phyloP scores from a whole-genome alignment of 2,329 filamentous ascomycete species.

The Aschersonia sp. region DNA sequence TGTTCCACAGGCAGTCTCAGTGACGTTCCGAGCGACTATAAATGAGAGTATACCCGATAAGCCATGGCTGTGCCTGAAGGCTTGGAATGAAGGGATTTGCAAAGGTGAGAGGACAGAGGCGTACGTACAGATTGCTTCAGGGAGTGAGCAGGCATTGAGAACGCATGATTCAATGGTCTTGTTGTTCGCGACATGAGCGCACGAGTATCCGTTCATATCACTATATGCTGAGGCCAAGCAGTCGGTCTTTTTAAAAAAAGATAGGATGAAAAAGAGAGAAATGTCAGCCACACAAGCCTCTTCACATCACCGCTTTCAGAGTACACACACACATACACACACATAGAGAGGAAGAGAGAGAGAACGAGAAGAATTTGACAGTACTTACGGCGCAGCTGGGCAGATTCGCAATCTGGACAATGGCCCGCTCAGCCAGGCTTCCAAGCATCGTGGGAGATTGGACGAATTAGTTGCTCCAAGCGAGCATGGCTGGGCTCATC shows the following conservation, averaged over 20 bases:
- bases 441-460: not conserved
- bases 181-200: not conserved
- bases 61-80: too few relatives aligned
- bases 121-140: constrained; percentile 1
- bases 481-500: not conserved
- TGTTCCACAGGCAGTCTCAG: not conserved
- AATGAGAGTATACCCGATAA: too few relatives aligned
- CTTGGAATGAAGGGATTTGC: too few relatives aligned
- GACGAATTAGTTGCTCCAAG: not conserved
- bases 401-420: not conserved
- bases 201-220: not conserved
- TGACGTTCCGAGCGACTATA: not conserved
- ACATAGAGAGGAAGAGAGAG: not conserved
- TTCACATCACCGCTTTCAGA: too few relatives aligned
- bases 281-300: not conserved
- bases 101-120: not conserved
- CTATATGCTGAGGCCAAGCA: not conserved
- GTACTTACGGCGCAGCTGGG: not conserved
- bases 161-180: not conserved
- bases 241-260: not conserved
- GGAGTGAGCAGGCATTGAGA: not conserved
- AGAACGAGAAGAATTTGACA: not conserved
- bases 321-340: not conserved
- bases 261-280: not conserved
- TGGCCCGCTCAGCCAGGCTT: not conserved